Evolutionary conservation across 163 green algal species (phyloP), one percentile per base, ranked within the genome.

Genomic region (Scenedesmus sp.): DNA sequence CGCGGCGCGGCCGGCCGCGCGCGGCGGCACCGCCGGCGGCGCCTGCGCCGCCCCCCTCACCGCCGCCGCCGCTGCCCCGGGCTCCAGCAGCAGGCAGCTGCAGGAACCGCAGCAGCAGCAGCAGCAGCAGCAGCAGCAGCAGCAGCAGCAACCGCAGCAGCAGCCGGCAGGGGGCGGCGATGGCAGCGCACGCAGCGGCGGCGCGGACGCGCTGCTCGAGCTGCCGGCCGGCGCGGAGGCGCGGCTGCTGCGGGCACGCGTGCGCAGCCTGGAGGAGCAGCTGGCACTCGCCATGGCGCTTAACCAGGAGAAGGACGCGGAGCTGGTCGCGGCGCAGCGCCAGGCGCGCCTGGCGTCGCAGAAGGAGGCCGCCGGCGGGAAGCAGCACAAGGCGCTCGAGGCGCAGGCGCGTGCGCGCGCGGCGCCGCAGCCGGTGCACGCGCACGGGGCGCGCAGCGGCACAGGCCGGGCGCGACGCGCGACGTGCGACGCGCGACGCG

Each of bases 301-400:
- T 20, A 69, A 63, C 14, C 47, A 72, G 48, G 86, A 86, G 3
- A 80, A 76, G 34, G 80, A 87, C 53, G 75, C 75, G 63, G 69
- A 80, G 57, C 64, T 87, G n/a, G 31, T 54, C 3, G 81, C 87
- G 69, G 33, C 78, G 18, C 57, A 66, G 22, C 74, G 70, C 15
- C 81, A 91, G 54, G 22, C 82, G 2, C 85, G 83, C 65, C 77
- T 64, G 14, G 50, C 89, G 24, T 63, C 80, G n/a, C 54, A 64
- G 6, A 80, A 90, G 63, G 81, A 89, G 51, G 77, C 77, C 11
- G 53, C 29, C 10, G 84, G 77, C 73, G 47, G 71, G 9, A 91
- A 91, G 33, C 71, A 64, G 1, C 75, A 87, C 28, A 91, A 90
- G 66, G 45, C 63, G 0, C 56, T 90, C 10, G 83, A 90, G 50